Evolutionary conservation across 345 rosid species (phyloP).

Genomic region (Orychophragmus violaceus): DNA sequence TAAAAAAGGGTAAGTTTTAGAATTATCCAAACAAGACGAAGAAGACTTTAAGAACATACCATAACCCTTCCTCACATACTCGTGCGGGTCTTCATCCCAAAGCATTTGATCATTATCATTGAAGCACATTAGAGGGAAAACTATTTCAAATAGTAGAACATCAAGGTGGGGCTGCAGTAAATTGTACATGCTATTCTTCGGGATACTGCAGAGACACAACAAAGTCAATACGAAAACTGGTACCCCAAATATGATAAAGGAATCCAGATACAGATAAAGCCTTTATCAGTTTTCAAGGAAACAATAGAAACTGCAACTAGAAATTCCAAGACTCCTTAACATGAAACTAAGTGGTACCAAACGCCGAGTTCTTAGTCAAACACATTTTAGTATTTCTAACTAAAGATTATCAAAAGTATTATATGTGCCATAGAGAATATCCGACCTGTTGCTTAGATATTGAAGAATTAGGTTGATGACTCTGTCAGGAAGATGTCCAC

Average conservation of each 20-base stretch:
- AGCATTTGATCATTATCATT: conserved; percentile 96
- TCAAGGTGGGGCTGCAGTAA: conserved; percentile 82
- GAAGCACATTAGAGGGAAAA: conserved; percentile 98
- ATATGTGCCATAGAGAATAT: conserved; percentile 5
- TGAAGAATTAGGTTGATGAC: conserved; percentile 95
- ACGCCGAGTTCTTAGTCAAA: not conserved
- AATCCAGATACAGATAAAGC: conserved; percentile 1
- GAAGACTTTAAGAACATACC: conserved; percentile 50
- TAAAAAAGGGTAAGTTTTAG: not conserved
- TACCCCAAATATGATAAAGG: not conserved
- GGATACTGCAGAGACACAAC: conserved; percentile 51
- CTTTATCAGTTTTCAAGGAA: not conserved
- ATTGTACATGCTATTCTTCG: conserved; percentile 79
- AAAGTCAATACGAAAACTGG: not conserved
- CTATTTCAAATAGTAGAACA: conserved; percentile 84
- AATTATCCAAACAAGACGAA: not conserved
- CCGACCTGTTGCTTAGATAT: conserved; percentile 89
- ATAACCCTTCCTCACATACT: conserved; percentile 98
- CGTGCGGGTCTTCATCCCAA: conserved; percentile 99
- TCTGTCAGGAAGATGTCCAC: conserved; percentile 96
- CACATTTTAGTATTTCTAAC: not conserved
- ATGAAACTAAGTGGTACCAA: not conserved
- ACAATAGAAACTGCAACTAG: not conserved
- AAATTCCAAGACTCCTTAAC: not conserved
- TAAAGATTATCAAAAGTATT: not conserved